A percentile compares a stretch with the other conserved stretches of the same genome.
Evolutionary conservation across 2,329 filamentous ascomycete species (phyloP).

Genomic region (Phaeosphaeriaceae sp.): DNA sequence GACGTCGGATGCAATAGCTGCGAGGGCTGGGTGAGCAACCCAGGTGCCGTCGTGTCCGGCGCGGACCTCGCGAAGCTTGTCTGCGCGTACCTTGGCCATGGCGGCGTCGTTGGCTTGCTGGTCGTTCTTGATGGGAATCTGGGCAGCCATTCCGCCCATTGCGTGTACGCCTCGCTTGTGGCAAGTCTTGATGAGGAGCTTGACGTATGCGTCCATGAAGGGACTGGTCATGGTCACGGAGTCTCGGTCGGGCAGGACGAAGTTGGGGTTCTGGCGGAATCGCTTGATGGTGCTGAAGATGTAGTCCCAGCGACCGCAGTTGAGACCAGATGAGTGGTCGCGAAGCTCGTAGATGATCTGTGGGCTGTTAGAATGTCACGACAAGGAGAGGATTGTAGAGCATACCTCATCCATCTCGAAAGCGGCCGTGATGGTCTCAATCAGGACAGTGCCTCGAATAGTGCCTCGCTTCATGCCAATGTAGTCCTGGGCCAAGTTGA

Average conservation of each 20-base stretch:
- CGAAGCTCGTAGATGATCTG: constrained; percentile 97
- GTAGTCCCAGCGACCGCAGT: constrained; percentile 99
- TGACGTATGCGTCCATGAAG: constrained; percentile 98
- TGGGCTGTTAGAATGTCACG: not conserved
- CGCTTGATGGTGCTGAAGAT: constrained; percentile 99
- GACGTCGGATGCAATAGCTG: constrained; percentile 83
- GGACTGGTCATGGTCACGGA: constrained; percentile 96
- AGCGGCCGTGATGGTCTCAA: constrained; percentile 96
- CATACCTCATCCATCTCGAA: constrained; percentile 96
- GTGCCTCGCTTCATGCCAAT: constrained; percentile 88
- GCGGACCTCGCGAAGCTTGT: constrained; percentile 94
- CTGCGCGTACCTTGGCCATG: constrained; percentile 90
- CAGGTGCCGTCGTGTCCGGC: constrained; percentile 97
- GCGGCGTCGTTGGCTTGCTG: constrained; percentile 88
- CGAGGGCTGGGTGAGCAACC: constrained; percentile 95
- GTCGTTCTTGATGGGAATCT: constrained; percentile 98
- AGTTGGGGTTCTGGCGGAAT: constrained; percentile 92
- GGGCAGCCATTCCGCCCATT: constrained; percentile 98
- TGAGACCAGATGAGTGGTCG: constrained; percentile 93
- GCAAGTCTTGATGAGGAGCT: constrained; percentile 97
- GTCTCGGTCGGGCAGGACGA: constrained; percentile 90
- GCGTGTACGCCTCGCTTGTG: constrained; percentile 96
- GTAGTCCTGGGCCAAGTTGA: constrained; percentile 95
- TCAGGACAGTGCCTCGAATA: constrained; percentile 92
- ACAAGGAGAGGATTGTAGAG: no score